Evolutionary conservation across 108 stramenopile genomes (phyloP), one percentile per base, ranked within the genome.

Genomic region (Cyclostephanos invisitatus): DNA sequence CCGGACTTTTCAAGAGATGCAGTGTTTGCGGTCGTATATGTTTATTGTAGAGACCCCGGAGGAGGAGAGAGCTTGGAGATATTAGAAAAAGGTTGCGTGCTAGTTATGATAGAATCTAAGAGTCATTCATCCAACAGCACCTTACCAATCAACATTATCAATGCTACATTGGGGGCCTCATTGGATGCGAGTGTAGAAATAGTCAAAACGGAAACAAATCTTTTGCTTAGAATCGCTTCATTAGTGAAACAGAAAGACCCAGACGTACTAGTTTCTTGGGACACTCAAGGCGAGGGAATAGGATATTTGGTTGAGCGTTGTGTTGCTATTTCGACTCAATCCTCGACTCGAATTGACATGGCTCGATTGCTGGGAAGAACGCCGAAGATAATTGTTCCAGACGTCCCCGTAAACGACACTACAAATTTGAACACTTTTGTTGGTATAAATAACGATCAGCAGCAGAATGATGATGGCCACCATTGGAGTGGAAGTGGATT

Each of bases 261-360:
- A 14, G 95, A 96, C 58, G 76, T 87, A 62, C 72, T 96, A 27
- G 49, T 91, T 9, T 90, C 89, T 50, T 96, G 95, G 95, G 92
- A 96, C 67, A 86, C 95, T 40, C 95, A 93, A 77, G 88, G 88
- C 29, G 73, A 67, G 6, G 95, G 95, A 18, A 37, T 93, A 11
- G 92, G 95, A 2, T 96, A 91, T 72, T 72, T 96, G 2, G 83
- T 96, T 36, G 92, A 96, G 62, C 70, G 95, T 42, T 89, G 89
- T 8, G 37, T 58, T 53, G 77, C 69, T 5, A 28, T 92, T 40
- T 85, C 85, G 2, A 56, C 53, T 67, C 56, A 54, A 8, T 72
- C 54, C 7, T 36, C 72, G 44, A n/a, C 28, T 28, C 70, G 67
- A 62, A 75, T 93, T 29, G 95, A 93, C 61, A 90, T 93, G 82